Evolutionary conservation across 805 yeast genomes (phyloP).

Genomic region (Ogataea thermomethanolica): DNA sequence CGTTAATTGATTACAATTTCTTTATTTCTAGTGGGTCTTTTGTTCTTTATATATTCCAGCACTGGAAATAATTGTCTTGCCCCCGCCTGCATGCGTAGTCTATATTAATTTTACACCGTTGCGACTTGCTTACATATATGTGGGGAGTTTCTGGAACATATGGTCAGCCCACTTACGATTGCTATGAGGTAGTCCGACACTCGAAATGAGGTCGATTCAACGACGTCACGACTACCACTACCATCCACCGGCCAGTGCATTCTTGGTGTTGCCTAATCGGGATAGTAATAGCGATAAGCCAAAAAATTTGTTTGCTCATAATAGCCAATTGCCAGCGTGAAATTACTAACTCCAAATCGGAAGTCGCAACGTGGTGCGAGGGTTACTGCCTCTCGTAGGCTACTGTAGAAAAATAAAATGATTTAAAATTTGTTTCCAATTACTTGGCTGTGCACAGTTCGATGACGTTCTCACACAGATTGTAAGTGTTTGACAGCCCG

Average conservation of each 20-base stretch:
- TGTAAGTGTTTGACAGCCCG: constrained; percentile 2
- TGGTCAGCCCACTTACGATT: too few species aligned
- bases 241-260: not conserved
- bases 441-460: constrained; percentile 5
- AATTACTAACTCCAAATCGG: constrained; percentile 5
- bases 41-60: constrained; percentile 7
- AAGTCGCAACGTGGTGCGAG: not conserved
- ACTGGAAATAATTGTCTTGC: not conserved
- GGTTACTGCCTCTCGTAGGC: not conserved
- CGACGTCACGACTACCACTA: not conserved
- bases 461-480: not conserved
- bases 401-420: not conserved
- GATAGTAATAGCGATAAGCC: constrained; percentile 2
- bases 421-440: not conserved
- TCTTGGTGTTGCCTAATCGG: constrained; percentile 5
- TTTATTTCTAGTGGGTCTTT: not conserved
- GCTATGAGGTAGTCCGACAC: too few species aligned
- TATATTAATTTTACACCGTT: not conserved
- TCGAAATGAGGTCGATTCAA: too few species aligned
- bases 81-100: constrained; percentile 6
- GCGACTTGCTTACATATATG: constrained; percentile 5
- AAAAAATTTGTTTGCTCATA: not conserved
- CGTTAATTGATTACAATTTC: not conserved
- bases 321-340: constrained; percentile 4
- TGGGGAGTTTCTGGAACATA: constrained; percentile 1